Conservation (phyloP, 2,329 filamentous ascomycete species). For the Pestalotiopsis fici region DNA sequence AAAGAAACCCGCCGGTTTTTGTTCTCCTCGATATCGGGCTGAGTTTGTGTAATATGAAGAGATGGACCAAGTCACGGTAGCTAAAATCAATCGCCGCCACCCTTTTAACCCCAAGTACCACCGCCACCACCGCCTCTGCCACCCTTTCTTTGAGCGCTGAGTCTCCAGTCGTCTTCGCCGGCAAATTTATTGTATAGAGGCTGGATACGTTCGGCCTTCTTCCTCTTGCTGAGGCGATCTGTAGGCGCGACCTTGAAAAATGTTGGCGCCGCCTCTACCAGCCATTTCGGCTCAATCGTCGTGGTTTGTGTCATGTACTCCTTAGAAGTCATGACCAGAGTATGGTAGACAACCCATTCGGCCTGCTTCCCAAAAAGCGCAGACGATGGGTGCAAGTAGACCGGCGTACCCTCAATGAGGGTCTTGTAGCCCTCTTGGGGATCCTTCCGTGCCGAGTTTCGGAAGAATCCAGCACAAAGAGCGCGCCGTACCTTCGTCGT, state of each 20-base stretch:
- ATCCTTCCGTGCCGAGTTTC: conserved; percentile 91
- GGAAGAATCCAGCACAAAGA: conserved; percentile 92
- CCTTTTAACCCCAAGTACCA: conserved; percentile 81
- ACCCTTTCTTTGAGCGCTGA: conserved; percentile 83
- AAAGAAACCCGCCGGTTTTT: not conserved
- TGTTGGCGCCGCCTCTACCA: conserved; percentile 95
- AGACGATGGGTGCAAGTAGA: conserved; percentile 90
- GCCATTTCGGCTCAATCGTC: conserved; percentile 88
- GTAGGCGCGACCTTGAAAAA: conserved; percentile 97
- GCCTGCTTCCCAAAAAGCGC: conserved; percentile 94
- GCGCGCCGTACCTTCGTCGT: conserved; percentile 87
- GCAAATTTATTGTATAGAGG: conserved; percentile 92
- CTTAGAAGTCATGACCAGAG: conserved; percentile 87
- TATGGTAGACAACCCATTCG: conserved; percentile 95
- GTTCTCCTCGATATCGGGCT: too few species aligned
- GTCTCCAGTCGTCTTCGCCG: conserved; percentile 90
- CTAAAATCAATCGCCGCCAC: not conserved
- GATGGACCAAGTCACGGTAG: not conserved
- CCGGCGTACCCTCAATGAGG: conserved; percentile 89
- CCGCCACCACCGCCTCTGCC: conserved; percentile 82
- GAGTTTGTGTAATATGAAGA: not conserved
- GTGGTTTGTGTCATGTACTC: conserved; percentile 98
- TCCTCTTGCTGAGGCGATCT: conserved; percentile 84
- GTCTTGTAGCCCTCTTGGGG: conserved; percentile 98
- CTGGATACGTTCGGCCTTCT: conserved; percentile 92